These are phyloP conservation scores for Knufia fluminis DNA, from an alignment of 2,329 filamentous ascomycete species.

Conservation along the genomic window DNA sequence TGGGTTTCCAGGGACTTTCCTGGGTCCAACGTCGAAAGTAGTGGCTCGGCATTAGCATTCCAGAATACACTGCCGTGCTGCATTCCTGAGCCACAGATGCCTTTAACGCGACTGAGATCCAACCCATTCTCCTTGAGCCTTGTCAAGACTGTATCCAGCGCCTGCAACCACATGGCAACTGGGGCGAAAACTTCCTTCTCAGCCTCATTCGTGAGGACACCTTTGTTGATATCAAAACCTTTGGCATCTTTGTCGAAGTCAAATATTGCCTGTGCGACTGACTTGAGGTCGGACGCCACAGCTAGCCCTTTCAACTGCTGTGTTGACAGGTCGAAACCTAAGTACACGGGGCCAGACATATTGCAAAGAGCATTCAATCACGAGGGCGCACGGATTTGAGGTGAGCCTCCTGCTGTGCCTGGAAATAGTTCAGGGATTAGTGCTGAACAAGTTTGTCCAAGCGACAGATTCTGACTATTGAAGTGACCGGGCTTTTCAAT, in stretches of 20 bases:
- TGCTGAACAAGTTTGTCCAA: background rate
- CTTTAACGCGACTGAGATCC: slow-evolving; percentile 65
- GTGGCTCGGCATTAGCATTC: slow-evolving; percentile 57
- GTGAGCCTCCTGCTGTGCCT: too few relatives aligned
- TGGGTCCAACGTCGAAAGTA: slow-evolving; percentile 54
- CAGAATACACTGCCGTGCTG: slow-evolving; percentile 98
- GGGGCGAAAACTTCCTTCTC: slow-evolving; percentile 89
- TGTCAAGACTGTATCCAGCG: slow-evolving; percentile 72
- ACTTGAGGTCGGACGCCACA: slow-evolving; percentile 71
- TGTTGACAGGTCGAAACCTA: slow-evolving; percentile 93
- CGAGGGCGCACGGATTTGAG: background rate
- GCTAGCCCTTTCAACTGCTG: slow-evolving; percentile 94
- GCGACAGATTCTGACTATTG: background rate
- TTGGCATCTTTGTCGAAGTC: slow-evolving; percentile 83
- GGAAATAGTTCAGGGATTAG: too few relatives aligned
- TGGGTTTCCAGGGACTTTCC: slow-evolving; percentile 60
- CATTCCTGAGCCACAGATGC: slow-evolving; percentile 85
- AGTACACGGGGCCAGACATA: slow-evolving; percentile 57
- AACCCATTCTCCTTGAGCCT: slow-evolving; percentile 61
- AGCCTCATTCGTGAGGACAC: slow-evolving; percentile 69
- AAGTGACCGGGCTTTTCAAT: background rate
- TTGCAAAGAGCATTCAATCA: slow-evolving; percentile 8
- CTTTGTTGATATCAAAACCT: slow-evolving; percentile 75
- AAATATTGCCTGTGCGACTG: slow-evolving; percentile 77
- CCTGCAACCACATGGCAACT: slow-evolving; percentile 89